Evolutionary conservation across 1,284 basidiomycete species (phyloP), one percentile per base, ranked within the genome.

Genomic region (Ustilago cynodontis): DNA sequence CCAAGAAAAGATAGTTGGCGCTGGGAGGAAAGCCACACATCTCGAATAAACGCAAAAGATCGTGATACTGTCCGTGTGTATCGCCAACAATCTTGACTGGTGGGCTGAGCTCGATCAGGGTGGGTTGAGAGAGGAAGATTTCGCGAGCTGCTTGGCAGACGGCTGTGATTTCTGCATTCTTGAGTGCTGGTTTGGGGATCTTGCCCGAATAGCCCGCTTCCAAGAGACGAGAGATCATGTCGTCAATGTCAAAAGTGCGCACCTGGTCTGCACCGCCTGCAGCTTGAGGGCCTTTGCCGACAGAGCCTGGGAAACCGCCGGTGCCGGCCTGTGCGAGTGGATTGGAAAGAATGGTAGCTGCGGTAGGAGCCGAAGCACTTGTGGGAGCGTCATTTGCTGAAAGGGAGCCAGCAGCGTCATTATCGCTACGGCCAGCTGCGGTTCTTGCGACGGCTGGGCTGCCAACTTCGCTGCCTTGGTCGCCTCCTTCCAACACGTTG

Each of bases 71-170:
- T 5, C 97, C 97, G 86, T 99, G 97, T 3, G 98, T 95, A 87
- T 99, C 97, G 31, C 97, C 97, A 16, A 99, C 96, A 77, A 99
- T 98, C 90, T 99, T 99, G 82, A 99, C 97, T 11, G 97, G 96
- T 9, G 97, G 97, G 24, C 93, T 94, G 56, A 99, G 90, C 87
- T 99, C 97, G 85, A 99, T 93, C 71, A 99, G 91, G 1, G 97
- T 98, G 10, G 97, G 97, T 87, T 99, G 97, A 82, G 90, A 92
- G 76, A 99, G 91, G 86, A 99, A 96, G 59, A 99, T 93, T 80
- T 99, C 97, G 63, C 96, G 91, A 24, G 95, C 96, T n/a, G 96
- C 94, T 77, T 93, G 91, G 87, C 97, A 99, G 71, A 99, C 93
- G 45, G 93, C 92, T 18, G 92, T 92, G 84, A 99, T 98, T 88